Conservation (phyloP, 225 moss, liverwort and hornwort genomes). For the Lunularia cruciata region DNA sequence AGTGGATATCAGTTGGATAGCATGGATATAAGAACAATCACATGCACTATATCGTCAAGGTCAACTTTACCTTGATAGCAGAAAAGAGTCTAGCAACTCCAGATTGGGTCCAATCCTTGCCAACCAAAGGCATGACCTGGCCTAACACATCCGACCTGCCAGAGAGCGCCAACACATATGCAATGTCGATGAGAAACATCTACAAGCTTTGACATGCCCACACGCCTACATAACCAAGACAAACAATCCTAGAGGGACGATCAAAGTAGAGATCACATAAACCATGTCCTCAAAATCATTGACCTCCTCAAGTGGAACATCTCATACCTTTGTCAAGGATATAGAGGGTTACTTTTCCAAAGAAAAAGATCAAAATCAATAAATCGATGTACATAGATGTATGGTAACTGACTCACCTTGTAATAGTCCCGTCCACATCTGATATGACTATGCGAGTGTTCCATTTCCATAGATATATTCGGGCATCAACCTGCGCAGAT, state of each 20-base stretch:
- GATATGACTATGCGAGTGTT: conserved; percentile 91
- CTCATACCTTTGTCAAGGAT: too few relatives aligned
- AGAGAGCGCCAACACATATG: background rate
- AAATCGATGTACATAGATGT: background rate
- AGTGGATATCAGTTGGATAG: background rate
- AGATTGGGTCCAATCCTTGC: conserved; percentile 98
- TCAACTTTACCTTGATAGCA: conserved; percentile 79
- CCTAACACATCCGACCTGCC: conserved; percentile 98
- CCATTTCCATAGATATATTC: conserved; percentile 98
- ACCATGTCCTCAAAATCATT: background rate
- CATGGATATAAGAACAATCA: background rate
- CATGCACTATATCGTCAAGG: background rate
- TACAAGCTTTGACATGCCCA: background rate
- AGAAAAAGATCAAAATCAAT: background rate
- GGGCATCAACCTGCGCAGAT: conserved; percentile 76
- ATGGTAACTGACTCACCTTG: conserved; percentile 55
- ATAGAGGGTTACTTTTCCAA: too few relatives aligned
- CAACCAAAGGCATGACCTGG: conserved; percentile 95
- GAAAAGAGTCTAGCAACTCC: conserved; percentile 97
- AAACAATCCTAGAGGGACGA: background rate
- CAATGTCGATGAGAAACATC: background rate
- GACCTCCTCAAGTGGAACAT: background rate
- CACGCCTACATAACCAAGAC: background rate
- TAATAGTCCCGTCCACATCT: conserved; percentile 98
- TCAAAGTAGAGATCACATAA: background rate